These are phyloP conservation scores for Phaffia tasmanica DNA, from an alignment of 768 basidiomycete genomes.

Conservation along the genomic window DNA sequence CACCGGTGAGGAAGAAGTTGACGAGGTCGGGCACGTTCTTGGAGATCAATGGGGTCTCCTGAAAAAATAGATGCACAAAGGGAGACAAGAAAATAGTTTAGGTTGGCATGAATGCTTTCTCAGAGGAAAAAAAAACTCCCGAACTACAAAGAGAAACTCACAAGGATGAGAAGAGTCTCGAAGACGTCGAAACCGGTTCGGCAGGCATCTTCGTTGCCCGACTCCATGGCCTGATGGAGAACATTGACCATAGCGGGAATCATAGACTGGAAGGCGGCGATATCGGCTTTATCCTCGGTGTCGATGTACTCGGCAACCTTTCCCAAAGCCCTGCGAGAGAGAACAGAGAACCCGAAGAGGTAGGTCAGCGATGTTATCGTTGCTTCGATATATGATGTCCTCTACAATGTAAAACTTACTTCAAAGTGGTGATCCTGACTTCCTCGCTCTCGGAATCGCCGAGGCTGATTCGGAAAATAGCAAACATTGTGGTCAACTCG, in stretches of 20 bases:
- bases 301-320: constrained; percentile 89
- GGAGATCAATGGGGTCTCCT: constrained; percentile 90
- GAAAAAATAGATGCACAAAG: background rate
- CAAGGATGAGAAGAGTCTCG: constrained; percentile 87
- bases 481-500: constrained; percentile 62
- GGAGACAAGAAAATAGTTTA: background rate
- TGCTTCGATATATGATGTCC: background rate
- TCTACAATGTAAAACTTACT: constrained; percentile 42
- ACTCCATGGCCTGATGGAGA: constrained; percentile 68
- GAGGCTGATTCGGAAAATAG: constrained; percentile 61
- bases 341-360: background rate
- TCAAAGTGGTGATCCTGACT: constrained; percentile 79
- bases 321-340: constrained; percentile 50
- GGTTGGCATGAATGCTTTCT: constrained; percentile 13
- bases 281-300: constrained; percentile 68
- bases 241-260: constrained; percentile 82
- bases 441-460: constrained; percentile 74
- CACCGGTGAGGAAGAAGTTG: constrained; percentile 73
- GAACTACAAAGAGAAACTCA: constrained; percentile 38
- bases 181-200: constrained; percentile 89
- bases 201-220: constrained; percentile 65
- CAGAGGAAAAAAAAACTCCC: constrained; percentile 1
- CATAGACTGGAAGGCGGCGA: constrained; percentile 76
- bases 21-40: constrained; percentile 79
- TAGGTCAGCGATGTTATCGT: background rate